A percentile compares a stretch with the other conserved stretches of the same genome.
These are phyloP conservation scores for Dictyostelium firmibasis DNA, from an alignment of 78 protist species.

Conservation along the genomic window DNA sequence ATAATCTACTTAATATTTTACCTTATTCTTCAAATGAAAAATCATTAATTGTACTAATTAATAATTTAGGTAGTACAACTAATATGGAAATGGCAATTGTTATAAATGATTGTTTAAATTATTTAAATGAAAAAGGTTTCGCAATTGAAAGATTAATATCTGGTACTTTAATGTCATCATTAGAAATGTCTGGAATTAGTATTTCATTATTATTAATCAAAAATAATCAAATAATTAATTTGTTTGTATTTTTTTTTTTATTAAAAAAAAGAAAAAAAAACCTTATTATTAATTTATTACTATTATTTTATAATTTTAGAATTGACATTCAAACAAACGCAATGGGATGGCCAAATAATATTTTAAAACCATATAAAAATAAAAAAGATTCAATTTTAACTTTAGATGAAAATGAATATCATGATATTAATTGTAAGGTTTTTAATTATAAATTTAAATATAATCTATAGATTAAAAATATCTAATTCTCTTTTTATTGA, in stretches of 20 bases:
- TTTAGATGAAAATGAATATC: neutral
- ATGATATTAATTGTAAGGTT: neutral
- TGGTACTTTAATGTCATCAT: conserved; percentile 61
- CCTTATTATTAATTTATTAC: neutral
- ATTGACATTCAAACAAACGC: conserved; percentile 36
- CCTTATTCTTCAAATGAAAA: neutral
- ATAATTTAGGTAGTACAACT: conserved; percentile 67
- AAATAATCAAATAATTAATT: neutral
- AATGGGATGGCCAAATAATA: conserved; percentile 40
- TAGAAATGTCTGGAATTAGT: conserved; percentile 79
- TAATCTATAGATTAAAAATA: too few relatives aligned
- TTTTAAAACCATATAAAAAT: neutral
- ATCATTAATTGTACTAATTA: conserved; percentile 11
- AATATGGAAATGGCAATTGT: conserved; percentile 35
- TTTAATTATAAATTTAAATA: neutral
- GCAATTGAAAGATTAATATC: neutral
- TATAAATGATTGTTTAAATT: neutral
- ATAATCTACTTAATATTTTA: neutral
- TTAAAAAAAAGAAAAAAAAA: too few relatives aligned
- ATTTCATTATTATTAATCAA: conserved; percentile 11
- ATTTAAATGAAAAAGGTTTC: neutral
- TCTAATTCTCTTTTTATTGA: neutral
- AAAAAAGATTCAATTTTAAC: neutral
- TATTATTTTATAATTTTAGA: neutral
- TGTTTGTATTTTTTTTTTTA: neutral